phyloP scores from a whole-genome alignment of 345 rosid genomes.

The Hirschfeldia incana region DNA sequence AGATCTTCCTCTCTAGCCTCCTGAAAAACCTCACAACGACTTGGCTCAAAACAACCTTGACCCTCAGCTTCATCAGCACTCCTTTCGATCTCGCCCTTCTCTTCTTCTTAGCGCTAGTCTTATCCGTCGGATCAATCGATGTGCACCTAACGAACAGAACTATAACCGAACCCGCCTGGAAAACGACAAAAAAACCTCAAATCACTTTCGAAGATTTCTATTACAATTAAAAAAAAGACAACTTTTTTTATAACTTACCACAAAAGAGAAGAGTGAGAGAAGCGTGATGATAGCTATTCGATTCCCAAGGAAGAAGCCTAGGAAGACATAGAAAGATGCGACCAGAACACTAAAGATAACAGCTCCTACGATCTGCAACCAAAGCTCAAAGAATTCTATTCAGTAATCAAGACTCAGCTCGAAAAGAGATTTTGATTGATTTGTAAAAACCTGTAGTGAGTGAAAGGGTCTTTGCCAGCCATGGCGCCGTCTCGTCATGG shows the following conservation, averaged over 20 bases:
- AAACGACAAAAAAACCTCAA: background rate
- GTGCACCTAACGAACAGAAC: slow-evolving; percentile 79
- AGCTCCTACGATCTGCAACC: slow-evolving; percentile 84
- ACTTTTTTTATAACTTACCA: slow-evolving; percentile 52
- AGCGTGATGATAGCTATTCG: slow-evolving; percentile 68
- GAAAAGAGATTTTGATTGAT: background rate
- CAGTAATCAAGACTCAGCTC: slow-evolving; percentile 14
- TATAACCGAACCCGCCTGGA: slow-evolving; percentile 82
- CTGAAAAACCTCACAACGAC: slow-evolving; percentile 70
- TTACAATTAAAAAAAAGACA: background rate
- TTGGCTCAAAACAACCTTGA: slow-evolving; percentile 76
- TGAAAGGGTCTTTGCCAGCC: slow-evolving; percentile 97
- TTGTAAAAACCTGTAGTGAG: slow-evolving; percentile 68
- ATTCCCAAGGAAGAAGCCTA: slow-evolving; percentile 81
- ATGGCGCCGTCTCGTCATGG: slow-evolving; percentile 75
- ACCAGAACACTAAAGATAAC: slow-evolving; percentile 68
- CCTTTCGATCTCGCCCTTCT: slow-evolving; percentile 54
- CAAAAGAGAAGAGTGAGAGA: slow-evolving; percentile 58
- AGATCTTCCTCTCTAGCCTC: slow-evolving; percentile 83
- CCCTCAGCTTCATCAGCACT: slow-evolving; percentile 56
- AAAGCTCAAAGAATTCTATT: background rate
- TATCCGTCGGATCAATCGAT: slow-evolving; percentile 91
- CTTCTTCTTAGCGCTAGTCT: slow-evolving; percentile 68
- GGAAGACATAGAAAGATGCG: slow-evolving; percentile 69
- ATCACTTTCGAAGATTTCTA: background rate